phyloP scores from a whole-genome alignment of 2,329 filamentous ascomycete genomes.

The Neofusicoccum parvum region DNA sequence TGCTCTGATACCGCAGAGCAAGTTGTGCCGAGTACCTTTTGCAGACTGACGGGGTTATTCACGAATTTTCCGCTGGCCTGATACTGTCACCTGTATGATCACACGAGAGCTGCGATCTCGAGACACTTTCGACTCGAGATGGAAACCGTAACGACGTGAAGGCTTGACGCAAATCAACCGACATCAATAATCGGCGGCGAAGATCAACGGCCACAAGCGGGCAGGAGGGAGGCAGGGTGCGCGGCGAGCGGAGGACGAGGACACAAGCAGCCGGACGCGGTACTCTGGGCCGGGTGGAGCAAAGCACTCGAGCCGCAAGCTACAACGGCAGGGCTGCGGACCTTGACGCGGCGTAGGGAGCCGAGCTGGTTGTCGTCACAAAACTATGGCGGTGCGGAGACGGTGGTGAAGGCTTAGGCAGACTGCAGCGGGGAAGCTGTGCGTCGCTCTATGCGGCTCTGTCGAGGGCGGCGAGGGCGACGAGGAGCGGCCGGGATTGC shows the following conservation, averaged over 20 bases:
- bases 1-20: slow-evolving; percentile 19
- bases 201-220: slow-evolving; percentile 7
- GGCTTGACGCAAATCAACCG: slow-evolving; percentile 59
- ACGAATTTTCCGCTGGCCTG: slow-evolving; percentile 46
- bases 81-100: slow-evolving; percentile 58
- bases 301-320: background rate
- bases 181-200: slow-evolving; percentile 51
- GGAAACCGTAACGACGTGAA: slow-evolving; percentile 58
- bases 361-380: slow-evolving; percentile 7
- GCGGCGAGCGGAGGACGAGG: background rate
- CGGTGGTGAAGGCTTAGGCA: slow-evolving; percentile 1
- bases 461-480: background rate
- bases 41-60: slow-evolving; percentile 22
- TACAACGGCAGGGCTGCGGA: background rate
- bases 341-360: background rate
- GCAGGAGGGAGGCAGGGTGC: background rate
- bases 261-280: slow-evolving; percentile 12
- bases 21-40: slow-evolving; percentile 17
- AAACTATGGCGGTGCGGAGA: background rate
- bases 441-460: slow-evolving; percentile 15
- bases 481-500: background rate
- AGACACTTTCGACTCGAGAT: slow-evolving; percentile 58
- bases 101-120: slow-evolving; percentile 59
- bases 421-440: slow-evolving; percentile 5
- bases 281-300: background rate